phyloP scores from a whole-genome alignment of 2,329 filamentous ascomycete species.

The Verticillium isaacii region DNA sequence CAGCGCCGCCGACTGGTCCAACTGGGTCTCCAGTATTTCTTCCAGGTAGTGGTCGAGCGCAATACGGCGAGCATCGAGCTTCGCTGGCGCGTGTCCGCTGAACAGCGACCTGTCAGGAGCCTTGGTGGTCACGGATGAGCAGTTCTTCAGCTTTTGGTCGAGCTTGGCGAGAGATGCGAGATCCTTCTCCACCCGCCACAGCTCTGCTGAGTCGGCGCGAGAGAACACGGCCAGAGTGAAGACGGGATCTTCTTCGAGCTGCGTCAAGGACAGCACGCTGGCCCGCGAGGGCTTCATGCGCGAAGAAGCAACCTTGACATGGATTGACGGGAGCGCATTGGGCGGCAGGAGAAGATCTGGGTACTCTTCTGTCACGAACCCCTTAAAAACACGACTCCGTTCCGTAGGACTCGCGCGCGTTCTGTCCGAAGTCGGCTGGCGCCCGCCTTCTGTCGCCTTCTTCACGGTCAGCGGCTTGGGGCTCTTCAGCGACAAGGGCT shows the following conservation, averaged over 20 bases:
- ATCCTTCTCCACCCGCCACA: conserved; percentile 96
- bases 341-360: conserved; percentile 82
- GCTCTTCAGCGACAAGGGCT: conserved; percentile 29
- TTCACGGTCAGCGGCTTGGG: conserved; percentile 24
- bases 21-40: conserved; percentile 73
- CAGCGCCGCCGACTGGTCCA: conserved; percentile 71
- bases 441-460: conserved; percentile 19
- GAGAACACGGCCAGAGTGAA: conserved; percentile 86
- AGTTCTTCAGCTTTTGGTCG: conserved; percentile 74
- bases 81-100: conserved; percentile 86
- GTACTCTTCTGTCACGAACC: conserved; percentile 79
- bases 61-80: conserved; percentile 78
- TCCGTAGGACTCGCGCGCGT: conserved; percentile 34
- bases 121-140: conserved; percentile 65
- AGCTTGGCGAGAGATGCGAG: conserved; percentile 74
- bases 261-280: conserved; percentile 74
- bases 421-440: conserved; percentile 16
- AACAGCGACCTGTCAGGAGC: conserved; percentile 85
- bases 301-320: conserved; percentile 85
- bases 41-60: conserved; percentile 85
- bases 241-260: conserved; percentile 85
- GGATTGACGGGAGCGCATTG: conserved; percentile 80
- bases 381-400: conserved; percentile 61
- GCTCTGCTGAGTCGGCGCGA: conserved; percentile 68
- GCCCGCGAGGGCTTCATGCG: conserved; percentile 88